Percentiles rank a stretch among this genome's conserved stretches.
Evolutionary conservation across 371 early-diverging fungal species (phyloP).

Genomic region (Rhizopus sp.): DNA sequence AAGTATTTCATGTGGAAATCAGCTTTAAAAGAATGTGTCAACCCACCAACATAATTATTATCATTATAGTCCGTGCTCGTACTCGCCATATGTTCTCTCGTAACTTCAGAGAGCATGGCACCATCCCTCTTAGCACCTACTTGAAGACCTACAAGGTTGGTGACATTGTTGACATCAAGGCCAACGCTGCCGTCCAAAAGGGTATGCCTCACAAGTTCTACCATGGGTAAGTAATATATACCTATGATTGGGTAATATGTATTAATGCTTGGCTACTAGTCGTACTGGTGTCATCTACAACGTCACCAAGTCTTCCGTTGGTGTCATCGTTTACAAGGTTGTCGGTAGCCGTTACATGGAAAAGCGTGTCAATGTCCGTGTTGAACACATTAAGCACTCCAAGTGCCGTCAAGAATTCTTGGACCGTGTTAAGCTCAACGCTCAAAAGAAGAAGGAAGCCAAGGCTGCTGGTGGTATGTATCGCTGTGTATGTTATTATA

Average conservation of each 20-base stretch:
- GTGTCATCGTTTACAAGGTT: conserved; percentile 97
- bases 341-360: conserved; percentile 98
- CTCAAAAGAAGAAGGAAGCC: conserved; percentile 81
- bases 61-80: conserved; percentile 63
- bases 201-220: conserved; percentile 99
- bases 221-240: conserved; percentile 80
- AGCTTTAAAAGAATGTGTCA: not conserved
- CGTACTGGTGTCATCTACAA: conserved; percentile 98
- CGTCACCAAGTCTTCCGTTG: conserved; percentile 97
- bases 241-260: conserved; percentile 25
- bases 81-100: conserved; percentile 98
- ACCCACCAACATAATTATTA: not conserved
- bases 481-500: not conserved
- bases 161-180: conserved; percentile 37
- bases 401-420: conserved; percentile 99
- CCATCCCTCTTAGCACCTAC: conserved; percentile 94
- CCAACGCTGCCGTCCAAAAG: conserved; percentile 93
- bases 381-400: conserved; percentile 99
- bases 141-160: conserved; percentile 97
- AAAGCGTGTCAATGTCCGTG: conserved; percentile 98
- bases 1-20: conserved; percentile 23
- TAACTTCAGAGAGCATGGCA: conserved; percentile 94
- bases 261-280: conserved; percentile 38
- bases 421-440: conserved; percentile 95
- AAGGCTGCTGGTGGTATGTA: conserved; percentile 56